These are phyloP conservation scores for Patellifolia procumbens DNA, from an alignment of 179 eudicot genomes.

Conservation along the genomic window DNA sequence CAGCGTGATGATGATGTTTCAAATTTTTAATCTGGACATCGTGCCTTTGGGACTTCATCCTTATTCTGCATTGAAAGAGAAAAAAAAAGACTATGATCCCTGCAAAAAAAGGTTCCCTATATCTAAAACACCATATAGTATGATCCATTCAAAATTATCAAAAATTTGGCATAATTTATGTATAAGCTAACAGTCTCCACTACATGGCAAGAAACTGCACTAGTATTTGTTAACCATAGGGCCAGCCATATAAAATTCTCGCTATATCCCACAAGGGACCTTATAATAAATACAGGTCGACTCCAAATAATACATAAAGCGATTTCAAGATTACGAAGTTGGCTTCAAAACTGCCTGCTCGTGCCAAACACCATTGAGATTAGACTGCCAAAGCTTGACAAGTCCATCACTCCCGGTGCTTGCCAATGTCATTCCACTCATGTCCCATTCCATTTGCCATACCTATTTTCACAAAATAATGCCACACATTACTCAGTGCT, in stretches of 20 bases:
- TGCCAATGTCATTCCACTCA: constrained; percentile 99
- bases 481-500: neutral
- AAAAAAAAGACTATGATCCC: no score
- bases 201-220: neutral
- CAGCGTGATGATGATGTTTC: neutral
- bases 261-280: neutral
- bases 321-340: constrained; percentile 21
- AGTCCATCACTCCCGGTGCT: constrained; percentile 70
- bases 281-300: constrained; percentile 5
- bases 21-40: no score
- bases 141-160: neutral
- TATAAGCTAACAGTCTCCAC: neutral
- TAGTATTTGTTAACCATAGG: neutral
- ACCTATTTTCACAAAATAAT: constrained; percentile 52
- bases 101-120: neutral
- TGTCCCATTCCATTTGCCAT: constrained; percentile 99
- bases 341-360: constrained; percentile 67
- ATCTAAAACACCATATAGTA: neutral
- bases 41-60: no score
- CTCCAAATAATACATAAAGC: neutral
- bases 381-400: constrained; percentile 91
- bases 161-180: neutral
- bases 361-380: constrained; percentile 90
- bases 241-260: neutral
- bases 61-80: no score